These are phyloP conservation scores for Eucalyptus dawsonii DNA, from an alignment of 345 rosid genomes.

Conservation along the genomic window DNA sequence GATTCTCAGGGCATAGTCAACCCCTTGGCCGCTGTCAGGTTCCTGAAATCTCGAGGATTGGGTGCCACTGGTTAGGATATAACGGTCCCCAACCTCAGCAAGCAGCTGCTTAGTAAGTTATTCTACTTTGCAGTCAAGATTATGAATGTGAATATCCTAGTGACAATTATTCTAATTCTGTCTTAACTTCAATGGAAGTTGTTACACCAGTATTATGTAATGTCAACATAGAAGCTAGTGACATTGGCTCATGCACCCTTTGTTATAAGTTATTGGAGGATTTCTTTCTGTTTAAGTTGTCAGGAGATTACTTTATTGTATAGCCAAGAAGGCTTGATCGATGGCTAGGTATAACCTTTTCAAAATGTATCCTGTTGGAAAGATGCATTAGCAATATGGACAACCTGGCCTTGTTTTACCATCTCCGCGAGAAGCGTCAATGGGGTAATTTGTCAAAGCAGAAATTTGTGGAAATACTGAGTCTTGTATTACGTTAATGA, in stretches of 20 bases:
- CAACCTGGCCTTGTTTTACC: background rate
- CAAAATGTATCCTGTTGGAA: background rate
- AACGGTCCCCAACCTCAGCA: background rate
- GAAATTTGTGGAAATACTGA: background rate
- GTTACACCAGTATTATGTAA: background rate
- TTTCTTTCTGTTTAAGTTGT: background rate
- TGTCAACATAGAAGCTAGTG: background rate
- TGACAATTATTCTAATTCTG: background rate
- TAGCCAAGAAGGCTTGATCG: background rate
- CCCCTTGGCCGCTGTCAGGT: slow-evolving; percentile 48
- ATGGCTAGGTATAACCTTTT: background rate
- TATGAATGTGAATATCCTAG: background rate
- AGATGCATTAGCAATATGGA: background rate
- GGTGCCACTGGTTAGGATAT: slow-evolving; percentile 29
- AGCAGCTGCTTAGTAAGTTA: background rate
- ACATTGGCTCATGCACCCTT: background rate
- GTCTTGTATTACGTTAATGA: background rate
- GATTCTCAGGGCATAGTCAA: slow-evolving; percentile 66
- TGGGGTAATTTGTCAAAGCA: background rate
- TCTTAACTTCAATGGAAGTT: background rate
- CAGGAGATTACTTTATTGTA: background rate
- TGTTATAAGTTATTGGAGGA: background rate
- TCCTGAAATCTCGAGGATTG: slow-evolving; percentile 57
- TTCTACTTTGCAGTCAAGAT: background rate
- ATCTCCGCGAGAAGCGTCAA: background rate